phyloP scores from a whole-genome alignment of 345 rosid genomes.

The Eucalyptus fibrosa region DNA sequence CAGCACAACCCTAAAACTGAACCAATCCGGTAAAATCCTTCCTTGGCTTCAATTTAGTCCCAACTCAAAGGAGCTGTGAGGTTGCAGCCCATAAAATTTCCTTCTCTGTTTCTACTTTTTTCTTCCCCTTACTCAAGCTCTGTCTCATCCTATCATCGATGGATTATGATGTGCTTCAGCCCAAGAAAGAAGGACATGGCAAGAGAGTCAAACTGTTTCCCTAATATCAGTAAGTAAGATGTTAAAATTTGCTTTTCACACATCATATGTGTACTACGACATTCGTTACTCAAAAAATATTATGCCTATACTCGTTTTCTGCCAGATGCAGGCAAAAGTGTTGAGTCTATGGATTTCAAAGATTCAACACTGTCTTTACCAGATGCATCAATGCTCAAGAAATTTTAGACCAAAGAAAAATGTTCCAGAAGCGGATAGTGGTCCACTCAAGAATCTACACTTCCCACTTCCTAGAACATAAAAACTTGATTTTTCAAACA shows the following conservation, averaged over 20 bases:
- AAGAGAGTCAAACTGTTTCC: neutral
- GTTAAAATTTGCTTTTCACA: neutral
- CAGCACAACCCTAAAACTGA: neutral
- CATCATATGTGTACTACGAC: neutral
- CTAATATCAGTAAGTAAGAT: neutral
- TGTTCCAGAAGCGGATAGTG: neutral
- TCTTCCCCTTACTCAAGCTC: neutral
- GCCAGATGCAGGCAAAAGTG: neutral
- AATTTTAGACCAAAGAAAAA: neutral
- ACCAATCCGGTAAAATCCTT: neutral
- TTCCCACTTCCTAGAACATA: neutral
- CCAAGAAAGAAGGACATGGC: neutral
- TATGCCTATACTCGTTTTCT: neutral
- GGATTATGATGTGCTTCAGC: neutral
- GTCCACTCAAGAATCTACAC: neutral
- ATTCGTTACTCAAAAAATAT: neutral
- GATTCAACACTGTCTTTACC: neutral
- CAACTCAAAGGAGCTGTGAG: neutral
- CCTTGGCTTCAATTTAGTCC: neutral
- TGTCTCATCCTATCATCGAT: neutral
- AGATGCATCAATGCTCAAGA: neutral
- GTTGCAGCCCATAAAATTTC: constrained; percentile 7
- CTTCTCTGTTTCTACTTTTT: neutral
- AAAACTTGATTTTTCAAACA: neutral
- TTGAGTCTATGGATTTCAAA: neutral